A percentile compares a stretch with the other conserved stretches of the same genome.
These are phyloP conservation scores for Hygrophorus russula DNA, from an alignment of 768 basidiomycete species.

Conservation along the genomic window DNA sequence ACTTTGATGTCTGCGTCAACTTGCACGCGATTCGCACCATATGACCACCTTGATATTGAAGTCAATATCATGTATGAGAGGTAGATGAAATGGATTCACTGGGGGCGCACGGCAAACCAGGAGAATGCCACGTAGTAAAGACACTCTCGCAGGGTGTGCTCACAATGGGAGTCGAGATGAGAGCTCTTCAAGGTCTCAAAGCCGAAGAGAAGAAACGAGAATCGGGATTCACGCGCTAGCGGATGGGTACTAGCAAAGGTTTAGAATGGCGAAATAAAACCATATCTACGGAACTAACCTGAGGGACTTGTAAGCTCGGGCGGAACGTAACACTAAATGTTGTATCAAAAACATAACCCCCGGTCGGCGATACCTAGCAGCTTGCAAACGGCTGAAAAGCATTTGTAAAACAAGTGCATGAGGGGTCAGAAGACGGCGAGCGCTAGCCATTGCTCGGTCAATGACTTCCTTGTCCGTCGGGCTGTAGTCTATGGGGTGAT, in stretches of 20 bases:
- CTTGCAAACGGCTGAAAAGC: conserved; percentile 85
- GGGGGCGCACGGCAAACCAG: conserved; percentile 92
- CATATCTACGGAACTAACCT: conserved; percentile 41
- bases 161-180: conserved; percentile 71
- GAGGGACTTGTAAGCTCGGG: conserved; percentile 53
- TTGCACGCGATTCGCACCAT: conserved; percentile 88
- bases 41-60: conserved; percentile 69
- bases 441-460: conserved; percentile 57
- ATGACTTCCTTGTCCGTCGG: conserved; percentile 83
- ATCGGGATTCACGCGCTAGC: conserved; percentile 80
- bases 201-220: conserved; percentile 85
- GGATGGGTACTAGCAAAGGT: conserved; percentile 67
- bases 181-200: conserved; percentile 89
- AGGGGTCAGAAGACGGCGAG: conserved; percentile 67
- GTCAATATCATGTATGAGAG: background rate
- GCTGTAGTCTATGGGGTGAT: conserved; percentile 74
- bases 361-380: conserved; percentile 79
- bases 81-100: conserved; percentile 39
- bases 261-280: background rate
- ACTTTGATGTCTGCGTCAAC: conserved; percentile 82
- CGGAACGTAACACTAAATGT: conserved; percentile 74
- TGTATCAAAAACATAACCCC: conserved; percentile 81
- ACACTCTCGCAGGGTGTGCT: conserved; percentile 59
- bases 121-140: conserved; percentile 75
- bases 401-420: conserved; percentile 81